Evolutionary conservation across 192 early-diverging fungal species (phyloP).

Genomic region (Geranomyces michiganensis): DNA sequence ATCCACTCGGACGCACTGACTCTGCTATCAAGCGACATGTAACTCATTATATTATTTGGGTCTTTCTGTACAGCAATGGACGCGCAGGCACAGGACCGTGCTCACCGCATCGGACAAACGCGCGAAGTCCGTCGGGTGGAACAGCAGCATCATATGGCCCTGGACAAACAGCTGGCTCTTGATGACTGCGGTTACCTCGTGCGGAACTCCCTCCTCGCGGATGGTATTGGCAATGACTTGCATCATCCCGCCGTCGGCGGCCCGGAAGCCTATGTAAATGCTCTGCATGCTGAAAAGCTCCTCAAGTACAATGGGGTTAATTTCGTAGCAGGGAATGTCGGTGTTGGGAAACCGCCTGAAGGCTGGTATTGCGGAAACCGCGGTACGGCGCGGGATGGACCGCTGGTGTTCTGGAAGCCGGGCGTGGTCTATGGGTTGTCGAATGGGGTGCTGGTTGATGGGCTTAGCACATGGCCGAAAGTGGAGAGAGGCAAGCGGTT

Average conservation of each 20-base stretch:
- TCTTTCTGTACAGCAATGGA: slow-evolving; percentile 48
- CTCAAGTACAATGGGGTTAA: slow-evolving; percentile 50
- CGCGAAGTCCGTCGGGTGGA: slow-evolving; percentile 82
- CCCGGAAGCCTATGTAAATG: slow-evolving; percentile 12
- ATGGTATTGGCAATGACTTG: no score
- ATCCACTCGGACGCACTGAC: slow-evolving; percentile 30
- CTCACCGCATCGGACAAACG: slow-evolving; percentile 89
- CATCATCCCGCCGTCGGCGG: background rate
- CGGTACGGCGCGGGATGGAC: slow-evolving; percentile 9
- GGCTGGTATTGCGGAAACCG: slow-evolving; percentile 43
- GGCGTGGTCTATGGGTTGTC: slow-evolving; percentile 39
- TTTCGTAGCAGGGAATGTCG: slow-evolving; percentile 41
- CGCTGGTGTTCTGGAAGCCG: background rate
- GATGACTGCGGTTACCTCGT: slow-evolving; percentile 48
- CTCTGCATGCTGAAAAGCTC: background rate
- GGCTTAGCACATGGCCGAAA: slow-evolving; percentile 35
- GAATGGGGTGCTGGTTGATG: slow-evolving; percentile 38
- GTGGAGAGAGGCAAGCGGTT: slow-evolving; percentile 28
- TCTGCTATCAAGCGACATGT: no score
- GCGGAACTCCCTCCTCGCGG: slow-evolving; percentile 36
- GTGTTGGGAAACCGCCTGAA: no score
- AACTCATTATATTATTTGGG: background rate
- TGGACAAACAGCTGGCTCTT: no score
- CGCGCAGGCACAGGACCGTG: slow-evolving; percentile 90
- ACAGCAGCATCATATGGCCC: no score